Percentiles rank a stretch among this genome's conserved stretches.
Evolutionary conservation across 2,329 filamentous ascomycete species (phyloP).

Genomic region (Alternaria triticimaculans): DNA sequence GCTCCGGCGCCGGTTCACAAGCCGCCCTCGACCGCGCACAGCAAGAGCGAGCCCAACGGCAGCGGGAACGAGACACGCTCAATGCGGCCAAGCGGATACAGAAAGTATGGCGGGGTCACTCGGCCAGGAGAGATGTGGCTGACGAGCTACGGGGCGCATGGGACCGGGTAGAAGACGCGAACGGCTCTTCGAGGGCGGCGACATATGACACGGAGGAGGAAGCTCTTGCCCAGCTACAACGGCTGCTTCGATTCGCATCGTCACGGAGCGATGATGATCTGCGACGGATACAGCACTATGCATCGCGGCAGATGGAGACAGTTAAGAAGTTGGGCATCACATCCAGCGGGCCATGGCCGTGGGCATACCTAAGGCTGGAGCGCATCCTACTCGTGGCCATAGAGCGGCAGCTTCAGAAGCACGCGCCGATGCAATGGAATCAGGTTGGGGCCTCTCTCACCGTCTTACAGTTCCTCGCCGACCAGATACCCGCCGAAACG

Average conservation of each 20-base stretch:
- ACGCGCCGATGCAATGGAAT: conserved; percentile 14
- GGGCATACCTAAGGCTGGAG: conserved; percentile 52
- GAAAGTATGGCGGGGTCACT: conserved; percentile 80
- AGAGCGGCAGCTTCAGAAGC: conserved; percentile 27
- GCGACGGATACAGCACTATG: conserved; percentile 50
- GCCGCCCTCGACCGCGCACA: conserved; percentile 85
- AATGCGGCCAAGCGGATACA: conserved; percentile 79
- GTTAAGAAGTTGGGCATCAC: conserved; percentile 29
- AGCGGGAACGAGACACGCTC: conserved; percentile 78
- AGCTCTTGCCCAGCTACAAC: conserved; percentile 50
- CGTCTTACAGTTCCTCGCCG: conserved; percentile 39
- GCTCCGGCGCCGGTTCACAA: conserved; percentile 68
- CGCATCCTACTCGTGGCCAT: conserved; percentile 47
- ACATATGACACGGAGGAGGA: conserved; percentile 50
- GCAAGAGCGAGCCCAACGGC: conserved; percentile 80
- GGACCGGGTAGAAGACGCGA: conserved; percentile 37
- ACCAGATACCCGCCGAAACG: conserved; percentile 44
- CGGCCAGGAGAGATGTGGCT: conserved; percentile 64
- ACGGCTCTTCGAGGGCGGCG: conserved; percentile 11
- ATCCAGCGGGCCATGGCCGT: conserved; percentile 47
- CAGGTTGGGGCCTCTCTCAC: conserved; percentile 20
- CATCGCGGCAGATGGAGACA: conserved; percentile 46
- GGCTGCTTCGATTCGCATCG: conserved; percentile 54
- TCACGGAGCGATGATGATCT: conserved; percentile 49
- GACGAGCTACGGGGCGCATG: conserved; percentile 55